Conservation (phyloP, 2,329 filamentous ascomycete species). For the Ophiostoma ulmi region DNA sequence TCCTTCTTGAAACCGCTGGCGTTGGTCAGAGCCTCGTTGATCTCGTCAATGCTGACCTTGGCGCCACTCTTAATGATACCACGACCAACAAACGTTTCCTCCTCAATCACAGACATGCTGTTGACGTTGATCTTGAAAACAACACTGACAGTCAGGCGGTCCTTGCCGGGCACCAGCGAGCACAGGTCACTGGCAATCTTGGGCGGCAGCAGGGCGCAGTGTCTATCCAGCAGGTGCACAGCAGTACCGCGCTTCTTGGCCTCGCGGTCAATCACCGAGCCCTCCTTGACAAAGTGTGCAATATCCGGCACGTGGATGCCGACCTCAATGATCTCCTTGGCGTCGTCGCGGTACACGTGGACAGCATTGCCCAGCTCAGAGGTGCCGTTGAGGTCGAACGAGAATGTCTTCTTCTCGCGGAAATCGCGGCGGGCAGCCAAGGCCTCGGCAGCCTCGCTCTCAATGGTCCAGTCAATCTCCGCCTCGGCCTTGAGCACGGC, state of each 20-base stretch:
- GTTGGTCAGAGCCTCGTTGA: slow-evolving; percentile 73
- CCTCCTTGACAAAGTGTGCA: slow-evolving; percentile 92
- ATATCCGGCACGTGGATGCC: slow-evolving; percentile 94
- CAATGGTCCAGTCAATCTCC: slow-evolving; percentile 73
- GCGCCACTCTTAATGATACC: slow-evolving; percentile 86
- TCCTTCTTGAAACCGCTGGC: slow-evolving; percentile 57
- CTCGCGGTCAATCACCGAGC: slow-evolving; percentile 92
- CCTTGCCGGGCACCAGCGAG: slow-evolving; percentile 79
- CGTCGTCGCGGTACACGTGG: slow-evolving; percentile 82
- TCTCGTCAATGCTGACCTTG: slow-evolving; percentile 77
- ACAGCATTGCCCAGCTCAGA: slow-evolving; percentile 88
- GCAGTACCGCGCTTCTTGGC: slow-evolving; percentile 96
- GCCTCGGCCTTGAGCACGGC: slow-evolving; percentile 90
- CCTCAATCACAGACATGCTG: slow-evolving; percentile 72
- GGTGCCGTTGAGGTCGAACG: slow-evolving; percentile 82
- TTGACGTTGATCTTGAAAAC: slow-evolving; percentile 84
- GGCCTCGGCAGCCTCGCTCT: slow-evolving; percentile 61
- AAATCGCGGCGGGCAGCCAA: slow-evolving; percentile 80
- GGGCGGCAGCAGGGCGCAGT: slow-evolving; percentile 80
- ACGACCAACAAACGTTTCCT: slow-evolving; percentile 90
- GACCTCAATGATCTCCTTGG: slow-evolving; percentile 69
- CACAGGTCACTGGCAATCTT: slow-evolving; percentile 83
- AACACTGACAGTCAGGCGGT: slow-evolving; percentile 85
- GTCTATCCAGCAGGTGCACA: slow-evolving; percentile 86
- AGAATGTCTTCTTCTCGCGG: slow-evolving; percentile 82